phyloP scores from a whole-genome alignment of 2,329 filamentous ascomycete species.

The Neocucurbitaria cava region DNA sequence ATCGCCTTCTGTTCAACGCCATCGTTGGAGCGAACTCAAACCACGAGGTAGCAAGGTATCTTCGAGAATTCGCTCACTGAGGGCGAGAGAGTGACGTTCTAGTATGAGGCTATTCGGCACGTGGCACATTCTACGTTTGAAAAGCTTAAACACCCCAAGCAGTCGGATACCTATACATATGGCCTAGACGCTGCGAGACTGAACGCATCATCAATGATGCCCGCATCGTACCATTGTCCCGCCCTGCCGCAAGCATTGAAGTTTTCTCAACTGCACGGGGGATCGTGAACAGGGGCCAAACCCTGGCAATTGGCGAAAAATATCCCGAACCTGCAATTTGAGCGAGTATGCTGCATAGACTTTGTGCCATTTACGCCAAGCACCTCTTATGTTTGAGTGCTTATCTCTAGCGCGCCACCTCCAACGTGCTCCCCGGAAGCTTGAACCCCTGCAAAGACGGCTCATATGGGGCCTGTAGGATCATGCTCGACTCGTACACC shows the following conservation, averaged over 20 bases:
- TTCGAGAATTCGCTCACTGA: too few relatives aligned
- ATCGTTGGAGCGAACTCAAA: too few relatives aligned
- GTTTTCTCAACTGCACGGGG: background rate
- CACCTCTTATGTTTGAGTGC: background rate
- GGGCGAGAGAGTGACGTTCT: too few relatives aligned
- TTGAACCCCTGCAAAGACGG: background rate
- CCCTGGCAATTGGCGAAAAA: background rate
- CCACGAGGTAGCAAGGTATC: too few relatives aligned
- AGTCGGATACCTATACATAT: too few relatives aligned
- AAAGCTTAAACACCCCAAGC: too few relatives aligned
- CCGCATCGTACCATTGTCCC: background rate
- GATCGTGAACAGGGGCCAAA: background rate
- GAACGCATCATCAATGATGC: too few relatives aligned
- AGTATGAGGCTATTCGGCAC: too few relatives aligned
- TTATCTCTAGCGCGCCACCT: background rate
- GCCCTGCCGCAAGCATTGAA: background rate
- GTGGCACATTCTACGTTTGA: background rate
- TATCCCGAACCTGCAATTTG: background rate
- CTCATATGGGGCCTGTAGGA: background rate
- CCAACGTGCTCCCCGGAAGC: background rate
- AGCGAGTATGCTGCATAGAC: background rate
- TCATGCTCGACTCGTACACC: background rate
- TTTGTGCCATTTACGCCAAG: background rate
- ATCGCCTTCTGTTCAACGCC: background rate
- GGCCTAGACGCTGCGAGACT: too few relatives aligned